phyloP scores from a whole-genome alignment of 192 early-diverging fungal genomes.

The Gryganskiella cystojenkinii region DNA sequence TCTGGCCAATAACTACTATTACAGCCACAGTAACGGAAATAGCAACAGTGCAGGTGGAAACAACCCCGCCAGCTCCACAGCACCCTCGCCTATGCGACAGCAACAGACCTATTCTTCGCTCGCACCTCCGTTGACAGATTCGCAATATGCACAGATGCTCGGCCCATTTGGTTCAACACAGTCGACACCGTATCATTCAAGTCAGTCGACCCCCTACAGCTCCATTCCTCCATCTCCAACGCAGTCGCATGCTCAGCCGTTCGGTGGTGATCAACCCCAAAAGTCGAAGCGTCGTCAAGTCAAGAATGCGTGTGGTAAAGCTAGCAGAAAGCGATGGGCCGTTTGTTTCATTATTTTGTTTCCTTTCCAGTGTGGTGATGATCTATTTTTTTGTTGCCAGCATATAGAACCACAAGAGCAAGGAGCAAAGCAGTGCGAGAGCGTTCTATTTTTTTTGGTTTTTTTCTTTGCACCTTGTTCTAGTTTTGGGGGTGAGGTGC shows the following conservation, averaged over 20 bases:
- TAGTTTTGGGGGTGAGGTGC: constrained; percentile 4
- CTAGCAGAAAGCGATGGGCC: too few relatives aligned
- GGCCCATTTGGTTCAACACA: constrained; percentile 40
- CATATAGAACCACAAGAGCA: too few relatives aligned
- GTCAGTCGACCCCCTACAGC: constrained; percentile 52
- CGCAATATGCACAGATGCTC: constrained; percentile 38
- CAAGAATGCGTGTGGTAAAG: constrained; percentile 90
- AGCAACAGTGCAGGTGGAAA: constrained; percentile 16
- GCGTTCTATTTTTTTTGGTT: not conserved
- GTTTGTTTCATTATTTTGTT: not conserved
- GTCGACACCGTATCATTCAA: constrained; percentile 48
- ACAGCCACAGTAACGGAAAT: constrained; percentile 15
- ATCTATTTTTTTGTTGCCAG: not conserved
- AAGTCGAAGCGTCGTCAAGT: constrained; percentile 81
- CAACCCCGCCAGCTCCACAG: constrained; percentile 36
- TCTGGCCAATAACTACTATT: constrained; percentile 5
- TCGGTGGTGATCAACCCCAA: constrained; percentile 6
- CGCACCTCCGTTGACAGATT: constrained; percentile 36
- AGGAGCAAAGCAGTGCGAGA: too few relatives aligned
- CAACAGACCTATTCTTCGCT: constrained; percentile 32
- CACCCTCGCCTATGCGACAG: constrained; percentile 46
- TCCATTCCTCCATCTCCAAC: constrained; percentile 50
- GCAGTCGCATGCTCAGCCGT: constrained; percentile 31
- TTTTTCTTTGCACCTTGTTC: constrained; percentile 1
- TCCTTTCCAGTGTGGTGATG: not conserved